Conservation (phyloP, 2,329 filamentous ascomycete species). For the Pseudogymnoascus sp. region DNA sequence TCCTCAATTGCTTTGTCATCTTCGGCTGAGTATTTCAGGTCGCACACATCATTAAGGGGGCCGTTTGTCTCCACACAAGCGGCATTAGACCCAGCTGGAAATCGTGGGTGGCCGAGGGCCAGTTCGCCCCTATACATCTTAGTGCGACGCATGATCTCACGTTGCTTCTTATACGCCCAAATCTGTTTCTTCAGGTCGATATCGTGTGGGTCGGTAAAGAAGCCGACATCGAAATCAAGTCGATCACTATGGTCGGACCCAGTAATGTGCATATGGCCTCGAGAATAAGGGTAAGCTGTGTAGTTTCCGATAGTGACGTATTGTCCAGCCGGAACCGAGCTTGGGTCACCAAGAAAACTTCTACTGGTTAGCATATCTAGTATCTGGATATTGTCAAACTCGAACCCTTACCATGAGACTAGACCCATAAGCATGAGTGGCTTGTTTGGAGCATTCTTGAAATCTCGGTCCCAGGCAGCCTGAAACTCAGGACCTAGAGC, state of each 20-base stretch:
- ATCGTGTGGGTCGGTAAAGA: conserved; percentile 45
- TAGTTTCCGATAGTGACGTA: background rate
- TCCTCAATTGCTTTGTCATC: conserved; percentile 35
- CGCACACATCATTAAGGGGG: conserved; percentile 22
- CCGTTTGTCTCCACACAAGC: conserved; percentile 27
- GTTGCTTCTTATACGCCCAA: conserved; percentile 54
- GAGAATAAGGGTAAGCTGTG: background rate
- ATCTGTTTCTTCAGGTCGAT: conserved; percentile 42
- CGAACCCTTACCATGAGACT: conserved; percentile 19
- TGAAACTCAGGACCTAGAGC: conserved; percentile 47
- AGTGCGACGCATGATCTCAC: conserved; percentile 50
- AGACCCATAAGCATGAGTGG: conserved; percentile 46
- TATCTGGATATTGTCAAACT: background rate
- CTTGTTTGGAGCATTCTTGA: conserved; percentile 29
- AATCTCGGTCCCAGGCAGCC: conserved; percentile 49
- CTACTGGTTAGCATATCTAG: conserved; percentile 13
- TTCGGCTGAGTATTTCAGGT: conserved; percentile 33
- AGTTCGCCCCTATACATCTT: conserved; percentile 40
- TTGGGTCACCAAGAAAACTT: conserved; percentile 39
- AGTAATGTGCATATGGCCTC: conserved; percentile 2
- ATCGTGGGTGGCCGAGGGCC: conserved; percentile 32
- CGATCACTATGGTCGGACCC: conserved; percentile 14
- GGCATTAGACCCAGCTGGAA: conserved; percentile 33
- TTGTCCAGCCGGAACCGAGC: conserved; percentile 12
- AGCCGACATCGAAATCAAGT: conserved; percentile 47